Evolutionary conservation across 305 asterid genomes (phyloP), one percentile per base, ranked within the genome.

Genomic region (Fraxinus sp.): DNA sequence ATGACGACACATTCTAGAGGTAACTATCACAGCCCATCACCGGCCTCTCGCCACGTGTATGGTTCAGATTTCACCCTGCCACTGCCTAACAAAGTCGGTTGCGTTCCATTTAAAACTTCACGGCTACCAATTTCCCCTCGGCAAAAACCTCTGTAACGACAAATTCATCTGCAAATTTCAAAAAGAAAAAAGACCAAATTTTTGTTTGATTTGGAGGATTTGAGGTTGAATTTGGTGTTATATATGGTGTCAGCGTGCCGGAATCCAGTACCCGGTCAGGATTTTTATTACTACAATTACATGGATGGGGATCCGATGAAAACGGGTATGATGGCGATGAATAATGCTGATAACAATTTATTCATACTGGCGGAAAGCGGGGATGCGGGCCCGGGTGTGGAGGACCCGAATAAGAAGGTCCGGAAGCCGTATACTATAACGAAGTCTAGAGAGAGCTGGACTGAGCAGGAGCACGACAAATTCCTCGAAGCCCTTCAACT

Each of bases 371-470:
- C 82, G 62, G 84, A 86, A 57, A 85, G 39, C 18, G 86, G 76
- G 88, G 86, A 72, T 80, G 80, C 52, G 79, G 80, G 71, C 83
- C 66, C 90, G 57, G 89, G 78, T 70, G 0, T 82, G 85, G 97
- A 95, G 78, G 97, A 95, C 86, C 85, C 86, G 30, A 90, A 80
- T 82, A 92, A 91, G 95, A 95, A 92, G 91, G 87, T 90, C 78
- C 87, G 97, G 52, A 95, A 95, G 88, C 97, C 97, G 4, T 95
- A 95, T 83, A 95, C 98, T 7, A 91, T 95, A 57, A 95, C 94
- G 0, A 95, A 95, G 91, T 92, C 97, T 49, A 91, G 98, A 71
- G 98, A 95, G 92, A 95, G 95, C 90, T 95, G 98, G 98, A 95
- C 88, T 82, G 98, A 95, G 33, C 93, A 90, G 85, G 98, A 95